Conservation (phyloP, 1,284 basidiomycete genomes). For the Cronartium quercuum region DNA sequence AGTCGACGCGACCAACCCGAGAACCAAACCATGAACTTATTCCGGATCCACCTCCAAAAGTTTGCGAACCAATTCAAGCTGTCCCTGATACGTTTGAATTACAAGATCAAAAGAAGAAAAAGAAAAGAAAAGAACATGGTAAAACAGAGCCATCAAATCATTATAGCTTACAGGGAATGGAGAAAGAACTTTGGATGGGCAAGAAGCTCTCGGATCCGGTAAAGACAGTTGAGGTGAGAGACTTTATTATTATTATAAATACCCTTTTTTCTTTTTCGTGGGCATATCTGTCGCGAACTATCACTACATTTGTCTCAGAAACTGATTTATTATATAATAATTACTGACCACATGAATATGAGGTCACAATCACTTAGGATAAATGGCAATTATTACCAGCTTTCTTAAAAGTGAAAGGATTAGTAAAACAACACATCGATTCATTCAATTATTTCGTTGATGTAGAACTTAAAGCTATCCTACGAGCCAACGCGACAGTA, state of each 20-base stretch:
- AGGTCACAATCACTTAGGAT: conserved; percentile 58
- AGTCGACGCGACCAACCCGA: background rate
- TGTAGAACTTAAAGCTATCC: conserved; percentile 92
- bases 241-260: background rate
- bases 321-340: background rate
- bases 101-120: background rate
- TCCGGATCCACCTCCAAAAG: background rate
- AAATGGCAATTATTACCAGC: conserved; percentile 95
- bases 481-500: conserved; percentile 80
- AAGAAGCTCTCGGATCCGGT: conserved; percentile 53
- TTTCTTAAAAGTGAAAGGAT: conserved; percentile 89
- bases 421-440: conserved; percentile 99
- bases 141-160: background rate
- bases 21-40: background rate
- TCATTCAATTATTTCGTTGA: conserved; percentile 99
- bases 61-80: background rate
- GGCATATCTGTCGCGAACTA: background rate
- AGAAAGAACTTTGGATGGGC: conserved; percentile 48
- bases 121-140: background rate
- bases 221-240: conserved; percentile 54
- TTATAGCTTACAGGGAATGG: conserved; percentile 43
- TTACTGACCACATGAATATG: background rate
- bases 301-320: background rate
- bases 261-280: conserved; percentile 22
- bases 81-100: background rate